A percentile compares a stretch with the other conserved stretches of the same genome.
These are phyloP conservation scores for Tulasnella calospora DNA, from an alignment of 768 basidiomycete genomes.

Conservation along the genomic window DNA sequence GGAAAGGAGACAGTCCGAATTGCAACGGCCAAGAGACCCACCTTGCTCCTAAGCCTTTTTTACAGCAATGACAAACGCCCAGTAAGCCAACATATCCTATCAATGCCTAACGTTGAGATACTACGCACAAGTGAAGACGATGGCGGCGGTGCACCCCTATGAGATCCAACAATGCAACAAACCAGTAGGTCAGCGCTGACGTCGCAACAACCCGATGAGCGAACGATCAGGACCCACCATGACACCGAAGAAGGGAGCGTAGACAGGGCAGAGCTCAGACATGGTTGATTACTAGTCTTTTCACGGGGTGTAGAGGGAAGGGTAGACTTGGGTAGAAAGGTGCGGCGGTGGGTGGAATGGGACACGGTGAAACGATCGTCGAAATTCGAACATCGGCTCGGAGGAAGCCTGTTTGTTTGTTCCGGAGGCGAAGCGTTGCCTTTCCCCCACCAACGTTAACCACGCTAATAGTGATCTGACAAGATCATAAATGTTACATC, in stretches of 20 bases:
- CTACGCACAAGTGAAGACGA: slow-evolving; percentile 91
- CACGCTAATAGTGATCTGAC: background rate
- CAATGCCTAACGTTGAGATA: background rate
- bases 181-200: slow-evolving; percentile 25
- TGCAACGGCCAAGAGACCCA: slow-evolving; percentile 37
- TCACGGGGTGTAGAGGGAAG: slow-evolving; percentile 9
- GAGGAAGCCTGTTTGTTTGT: slow-evolving; percentile 7
- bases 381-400: slow-evolving; percentile 17
- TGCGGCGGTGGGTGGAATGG: slow-evolving; percentile 11
- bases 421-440: background rate
- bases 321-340: background rate
- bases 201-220: background rate
- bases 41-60: slow-evolving; percentile 79
- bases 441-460: background rate
- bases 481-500: background rate
- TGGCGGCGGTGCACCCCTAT: slow-evolving; percentile 92
- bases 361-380: slow-evolving; percentile 16
- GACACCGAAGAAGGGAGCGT: slow-evolving; percentile 96
- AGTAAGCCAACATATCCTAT: background rate
- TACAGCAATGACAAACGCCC: slow-evolving; percentile 13
- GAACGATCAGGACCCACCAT: slow-evolving; percentile 56
- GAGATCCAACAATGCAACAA: background rate
- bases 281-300: slow-evolving; percentile 36
- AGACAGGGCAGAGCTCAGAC: slow-evolving; percentile 86
- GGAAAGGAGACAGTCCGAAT: background rate